Evolutionary conservation across 495 filamentous ascomycete species (phyloP).

Genomic region (Hyaloscypha finlandica): DNA sequence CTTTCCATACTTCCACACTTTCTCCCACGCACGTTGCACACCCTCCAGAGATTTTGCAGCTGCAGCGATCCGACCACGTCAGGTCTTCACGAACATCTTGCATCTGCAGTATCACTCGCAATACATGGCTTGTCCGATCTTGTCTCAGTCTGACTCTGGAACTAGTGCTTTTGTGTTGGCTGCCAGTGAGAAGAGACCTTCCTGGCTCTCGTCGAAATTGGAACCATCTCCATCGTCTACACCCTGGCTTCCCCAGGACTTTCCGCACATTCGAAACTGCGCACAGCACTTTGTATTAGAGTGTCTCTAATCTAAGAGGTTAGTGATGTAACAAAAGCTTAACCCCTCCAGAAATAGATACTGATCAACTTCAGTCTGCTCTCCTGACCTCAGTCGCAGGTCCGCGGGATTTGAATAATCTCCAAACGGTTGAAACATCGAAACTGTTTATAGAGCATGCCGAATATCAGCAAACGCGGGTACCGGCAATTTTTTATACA

Average conservation of each 20-base stretch:
- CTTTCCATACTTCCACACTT: neutral
- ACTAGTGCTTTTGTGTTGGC: constrained; percentile 21
- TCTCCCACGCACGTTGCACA: constrained; percentile 24
- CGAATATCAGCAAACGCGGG: constrained; percentile 4
- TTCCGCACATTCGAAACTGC: neutral
- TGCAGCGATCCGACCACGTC: constrained; percentile 29
- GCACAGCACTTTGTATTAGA: neutral
- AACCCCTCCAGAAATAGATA: neutral
- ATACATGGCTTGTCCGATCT: constrained; percentile 25
- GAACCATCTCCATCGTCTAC: neutral
- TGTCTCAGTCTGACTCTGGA: constrained; percentile 25
- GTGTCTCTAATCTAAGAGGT: neutral
- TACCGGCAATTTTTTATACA: constrained; percentile 7
- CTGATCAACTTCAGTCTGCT: neutral
- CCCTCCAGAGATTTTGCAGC: constrained; percentile 10
- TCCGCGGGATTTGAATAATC: neutral
- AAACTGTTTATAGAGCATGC: constrained; percentile 20
- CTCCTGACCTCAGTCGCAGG: neutral
- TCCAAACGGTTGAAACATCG: constrained; percentile 4
- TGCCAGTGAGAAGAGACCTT: neutral
- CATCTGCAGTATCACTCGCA: constrained; percentile 34
- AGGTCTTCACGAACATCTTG: constrained; percentile 25
- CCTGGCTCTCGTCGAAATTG: neutral
- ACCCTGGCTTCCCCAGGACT: neutral
- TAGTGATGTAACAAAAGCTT: constrained; percentile 1